Conservation (phyloP, 78 protist species). For the Creolimax fragrantissima region DNA sequence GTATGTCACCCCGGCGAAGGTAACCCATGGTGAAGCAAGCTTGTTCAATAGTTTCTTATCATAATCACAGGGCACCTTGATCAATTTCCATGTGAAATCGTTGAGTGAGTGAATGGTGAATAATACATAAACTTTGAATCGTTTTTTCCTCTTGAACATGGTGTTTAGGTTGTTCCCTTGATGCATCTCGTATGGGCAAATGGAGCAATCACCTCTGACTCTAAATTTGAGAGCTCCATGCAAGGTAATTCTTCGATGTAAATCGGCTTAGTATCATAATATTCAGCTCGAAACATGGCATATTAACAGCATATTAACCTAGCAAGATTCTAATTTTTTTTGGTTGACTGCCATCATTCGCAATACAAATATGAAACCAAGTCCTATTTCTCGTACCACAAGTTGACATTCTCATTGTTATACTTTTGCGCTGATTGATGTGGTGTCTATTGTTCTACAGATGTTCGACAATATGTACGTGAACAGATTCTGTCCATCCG, state of each 20-base stretch:
- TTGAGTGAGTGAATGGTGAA: no score
- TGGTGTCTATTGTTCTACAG: background rate
- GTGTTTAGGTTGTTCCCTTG: slow-evolving; percentile 37
- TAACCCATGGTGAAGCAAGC: background rate
- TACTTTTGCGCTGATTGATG: no score
- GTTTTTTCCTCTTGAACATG: background rate
- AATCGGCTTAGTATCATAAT: background rate
- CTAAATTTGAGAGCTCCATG: slow-evolving; percentile 1
- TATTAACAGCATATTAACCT: background rate
- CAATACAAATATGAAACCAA: background rate
- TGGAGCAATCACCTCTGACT: slow-evolving; percentile 14
- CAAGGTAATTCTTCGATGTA: slow-evolving; percentile 12
- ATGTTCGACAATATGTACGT: background rate
- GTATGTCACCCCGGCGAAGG: background rate
- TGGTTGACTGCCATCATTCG: background rate
- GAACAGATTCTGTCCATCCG: slow-evolving; percentile 42
- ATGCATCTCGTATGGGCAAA: slow-evolving; percentile 38
- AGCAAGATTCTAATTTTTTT: background rate
- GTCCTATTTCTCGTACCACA: background rate
- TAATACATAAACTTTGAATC: no score
- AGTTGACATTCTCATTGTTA: no score
- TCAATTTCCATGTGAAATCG: background rate
- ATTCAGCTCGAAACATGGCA: background rate
- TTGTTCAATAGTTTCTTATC: background rate
- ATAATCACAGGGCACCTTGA: background rate